Evolutionary conservation across 108 stramenopile genomes (phyloP).

Genomic region (Conticribra guillardii): DNA sequence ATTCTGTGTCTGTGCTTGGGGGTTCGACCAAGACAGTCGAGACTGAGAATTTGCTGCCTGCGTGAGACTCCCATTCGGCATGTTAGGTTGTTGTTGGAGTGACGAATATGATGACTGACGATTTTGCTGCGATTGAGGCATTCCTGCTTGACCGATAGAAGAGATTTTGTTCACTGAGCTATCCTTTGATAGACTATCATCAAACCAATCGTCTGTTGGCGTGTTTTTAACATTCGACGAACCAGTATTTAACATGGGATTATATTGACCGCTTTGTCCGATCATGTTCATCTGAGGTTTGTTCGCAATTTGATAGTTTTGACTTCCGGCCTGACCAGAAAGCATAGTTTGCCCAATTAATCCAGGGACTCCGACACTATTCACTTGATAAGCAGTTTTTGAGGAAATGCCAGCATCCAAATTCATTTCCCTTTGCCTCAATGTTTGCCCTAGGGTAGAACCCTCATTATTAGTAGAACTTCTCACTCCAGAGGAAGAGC

Average conservation of each 20-base stretch:
- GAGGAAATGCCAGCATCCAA: background rate
- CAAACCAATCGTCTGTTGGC: too few species aligned
- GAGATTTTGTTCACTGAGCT: background rate
- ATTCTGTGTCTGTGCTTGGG: background rate
- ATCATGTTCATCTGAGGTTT: too few species aligned
- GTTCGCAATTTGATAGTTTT: too few species aligned
- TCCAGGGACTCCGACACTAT: conserved; percentile 3
- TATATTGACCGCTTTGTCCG: too few species aligned
- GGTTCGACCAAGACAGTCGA: too few species aligned
- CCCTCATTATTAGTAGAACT: background rate
- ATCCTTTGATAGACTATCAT: background rate
- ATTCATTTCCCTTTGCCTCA: background rate
- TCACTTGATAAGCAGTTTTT: background rate
- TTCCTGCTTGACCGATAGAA: too few species aligned
- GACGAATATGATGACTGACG: background rate
- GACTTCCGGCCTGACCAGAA: too few species aligned
- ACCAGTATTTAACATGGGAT: too few species aligned
- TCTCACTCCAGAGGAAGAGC: background rate
- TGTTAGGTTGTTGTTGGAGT: background rate
- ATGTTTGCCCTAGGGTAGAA: background rate
- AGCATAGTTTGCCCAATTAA: conserved; percentile 8
- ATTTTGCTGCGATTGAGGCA: background rate
- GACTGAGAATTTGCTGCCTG: background rate
- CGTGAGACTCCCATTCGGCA: background rate
- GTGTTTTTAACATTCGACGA: too few species aligned